Evolutionary conservation across 371 early-diverging fungal genomes (phyloP).

Genomic region (Saksenaea oblongispora): DNA sequence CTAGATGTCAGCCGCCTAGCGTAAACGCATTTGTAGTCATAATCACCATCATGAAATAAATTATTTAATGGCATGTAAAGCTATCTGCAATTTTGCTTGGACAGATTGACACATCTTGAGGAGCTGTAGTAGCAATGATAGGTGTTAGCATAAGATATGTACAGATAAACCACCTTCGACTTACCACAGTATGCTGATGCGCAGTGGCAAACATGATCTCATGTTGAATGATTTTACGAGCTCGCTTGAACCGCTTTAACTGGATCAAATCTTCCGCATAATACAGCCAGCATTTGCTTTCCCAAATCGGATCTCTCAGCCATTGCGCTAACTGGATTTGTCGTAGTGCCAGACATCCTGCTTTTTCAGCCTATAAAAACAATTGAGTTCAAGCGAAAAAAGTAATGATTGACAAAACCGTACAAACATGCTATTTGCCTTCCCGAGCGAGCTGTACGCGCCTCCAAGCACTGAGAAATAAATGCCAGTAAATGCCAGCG

Average conservation of each 20-base stretch:
- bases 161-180: not conserved
- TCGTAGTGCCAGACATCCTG: slow-evolving; percentile 41
- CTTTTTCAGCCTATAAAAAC: slow-evolving; percentile 41
- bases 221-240: slow-evolving; percentile 29
- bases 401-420: not conserved
- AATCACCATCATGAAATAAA: not conserved
- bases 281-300: slow-evolving; percentile 58
- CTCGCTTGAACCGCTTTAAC: slow-evolving; percentile 28
- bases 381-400: not conserved
- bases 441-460: slow-evolving; percentile 53
- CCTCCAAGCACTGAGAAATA: slow-evolving; percentile 55
- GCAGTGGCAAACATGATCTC: slow-evolving; percentile 27
- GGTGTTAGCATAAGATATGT: not conserved
- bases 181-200: slow-evolving; percentile 30
- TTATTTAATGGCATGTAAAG: not conserved
- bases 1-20: slow-evolving; percentile 38
- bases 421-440: slow-evolving; percentile 42
- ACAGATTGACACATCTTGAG: slow-evolving; percentile 19
- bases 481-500: slow-evolving; percentile 40
- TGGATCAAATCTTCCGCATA: slow-evolving; percentile 56
- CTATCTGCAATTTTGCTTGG: slow-evolving; percentile 1
- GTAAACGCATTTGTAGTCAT: not conserved
- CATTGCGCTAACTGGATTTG: slow-evolving; percentile 48
- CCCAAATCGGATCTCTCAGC: slow-evolving; percentile 42
- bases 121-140: not conserved